Evolutionary conservation across 768 basidiomycete species (phyloP).

Genomic region (Hygrophorus pudorinus): DNA sequence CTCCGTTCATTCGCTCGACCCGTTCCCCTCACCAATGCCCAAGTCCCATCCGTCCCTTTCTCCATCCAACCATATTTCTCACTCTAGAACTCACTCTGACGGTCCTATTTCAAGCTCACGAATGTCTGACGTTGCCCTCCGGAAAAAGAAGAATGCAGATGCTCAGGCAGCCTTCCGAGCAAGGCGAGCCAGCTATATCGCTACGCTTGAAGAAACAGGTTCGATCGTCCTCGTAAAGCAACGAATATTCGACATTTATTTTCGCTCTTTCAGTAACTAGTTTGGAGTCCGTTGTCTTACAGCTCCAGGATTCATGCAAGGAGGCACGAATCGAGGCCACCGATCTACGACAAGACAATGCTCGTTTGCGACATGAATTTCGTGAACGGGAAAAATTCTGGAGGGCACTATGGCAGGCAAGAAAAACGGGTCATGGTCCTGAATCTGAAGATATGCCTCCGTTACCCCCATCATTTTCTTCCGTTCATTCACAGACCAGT

Average conservation of each 20-base stretch:
- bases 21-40: slow-evolving; percentile 26
- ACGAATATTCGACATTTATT: slow-evolving; percentile 13
- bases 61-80: slow-evolving; percentile 18
- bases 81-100: slow-evolving; percentile 26
- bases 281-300: slow-evolving; percentile 74
- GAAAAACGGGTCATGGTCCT: slow-evolving; percentile 43
- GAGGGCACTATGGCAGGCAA: slow-evolving; percentile 57
- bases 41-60: slow-evolving; percentile 28
- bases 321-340: slow-evolving; percentile 51
- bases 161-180: slow-evolving; percentile 82
- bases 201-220: slow-evolving; percentile 80
- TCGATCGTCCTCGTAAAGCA: slow-evolving; percentile 5
- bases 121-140: slow-evolving; percentile 57
- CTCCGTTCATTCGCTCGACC: slow-evolving; percentile 19
- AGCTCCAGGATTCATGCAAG: slow-evolving; percentile 73
- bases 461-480: slow-evolving; percentile 32
- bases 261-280: slow-evolving; percentile 49
- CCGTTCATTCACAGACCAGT: slow-evolving; percentile 22
- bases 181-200: slow-evolving; percentile 76
- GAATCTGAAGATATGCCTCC: slow-evolving; percentile 45
- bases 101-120: slow-evolving; percentile 24
- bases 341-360: slow-evolving; percentile 59
- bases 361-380: slow-evolving; percentile 50
- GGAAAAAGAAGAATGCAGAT: slow-evolving; percentile 86
- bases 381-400: slow-evolving; percentile 69